Percentiles rank a stretch among this genome's conserved stretches.
These are phyloP conservation scores for Candida maris DNA, from an alignment of 805 yeast species.

Conservation along the genomic window DNA sequence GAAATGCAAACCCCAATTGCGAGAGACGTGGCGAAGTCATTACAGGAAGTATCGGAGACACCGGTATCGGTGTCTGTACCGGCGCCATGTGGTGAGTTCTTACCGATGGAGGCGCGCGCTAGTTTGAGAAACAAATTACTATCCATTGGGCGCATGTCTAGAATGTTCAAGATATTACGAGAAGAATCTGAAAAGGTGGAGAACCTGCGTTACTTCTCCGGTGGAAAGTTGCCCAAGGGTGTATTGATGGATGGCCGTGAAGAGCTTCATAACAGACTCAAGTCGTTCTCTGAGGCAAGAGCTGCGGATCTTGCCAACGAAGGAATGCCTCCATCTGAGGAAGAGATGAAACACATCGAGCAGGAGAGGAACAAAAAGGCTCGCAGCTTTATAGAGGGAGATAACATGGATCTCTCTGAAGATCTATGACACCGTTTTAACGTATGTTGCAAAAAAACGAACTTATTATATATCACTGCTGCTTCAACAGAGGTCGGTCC, in stretches of 20 bases:
- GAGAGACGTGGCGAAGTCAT: constrained; percentile 34
- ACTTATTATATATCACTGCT: no score
- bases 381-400: constrained; percentile 32
- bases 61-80: constrained; percentile 23
- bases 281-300: constrained; percentile 79
- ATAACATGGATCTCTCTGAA: constrained; percentile 16
- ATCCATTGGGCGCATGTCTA: constrained; percentile 89
- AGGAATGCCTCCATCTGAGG: constrained; percentile 77
- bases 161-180: constrained; percentile 85
- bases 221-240: constrained; percentile 84
- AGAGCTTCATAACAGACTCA: constrained; percentile 65
- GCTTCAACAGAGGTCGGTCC: no score
- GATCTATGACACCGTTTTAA: no score
- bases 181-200: constrained; percentile 85
- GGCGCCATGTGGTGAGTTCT: constrained; percentile 8
- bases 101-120: constrained; percentile 31
- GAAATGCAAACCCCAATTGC: constrained; percentile 62
- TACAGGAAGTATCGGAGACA: constrained; percentile 24
- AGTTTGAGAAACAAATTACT: constrained; percentile 75
- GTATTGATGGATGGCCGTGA: constrained; percentile 79
- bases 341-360: constrained; percentile 47
- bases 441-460: no score
- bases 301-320: constrained; percentile 79
- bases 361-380: constrained; percentile 44
- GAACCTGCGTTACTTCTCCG: constrained; percentile 66